Percentiles rank a stretch among this genome's conserved stretches.
Conservation (phyloP, 257 asterid genomes). For the Solanum stenotomum region DNA sequence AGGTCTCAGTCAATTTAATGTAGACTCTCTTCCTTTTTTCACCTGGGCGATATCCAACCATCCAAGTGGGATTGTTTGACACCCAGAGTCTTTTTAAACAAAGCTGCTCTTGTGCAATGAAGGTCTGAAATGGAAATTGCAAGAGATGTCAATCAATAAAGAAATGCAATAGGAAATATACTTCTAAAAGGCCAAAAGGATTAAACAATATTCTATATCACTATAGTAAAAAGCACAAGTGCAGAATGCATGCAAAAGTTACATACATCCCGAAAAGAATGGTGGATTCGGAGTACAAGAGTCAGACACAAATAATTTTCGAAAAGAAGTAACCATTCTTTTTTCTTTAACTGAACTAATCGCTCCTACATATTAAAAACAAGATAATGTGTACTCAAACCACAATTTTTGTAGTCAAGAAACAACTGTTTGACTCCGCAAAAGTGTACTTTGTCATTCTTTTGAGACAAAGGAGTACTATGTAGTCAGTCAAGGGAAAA, state of each 20-base stretch:
- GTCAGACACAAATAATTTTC: not conserved
- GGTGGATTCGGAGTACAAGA: not conserved
- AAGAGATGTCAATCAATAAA: not conserved
- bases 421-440: not conserved
- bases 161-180: not conserved
- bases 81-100: slow-evolving; percentile 78
- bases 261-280: not conserved
- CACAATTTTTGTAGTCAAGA: not conserved
- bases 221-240: not conserved
- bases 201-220: not conserved
- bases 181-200: not conserved
- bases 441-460: not conserved
- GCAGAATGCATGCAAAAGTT: not conserved
- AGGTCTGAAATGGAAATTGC: slow-evolving; percentile 43
- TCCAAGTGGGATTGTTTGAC: slow-evolving; percentile 54
- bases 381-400: not conserved
- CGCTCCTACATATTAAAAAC: not conserved
- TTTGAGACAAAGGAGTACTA: not conserved
- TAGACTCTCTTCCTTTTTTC: slow-evolving; percentile 47
- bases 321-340: not conserved
- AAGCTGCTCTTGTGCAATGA: slow-evolving; percentile 90
- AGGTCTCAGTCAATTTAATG: slow-evolving; percentile 43
- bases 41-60: slow-evolving; percentile 51
- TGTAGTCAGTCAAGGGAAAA: not conserved
- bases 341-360: not conserved